A percentile compares a stretch with the other conserved stretches of the same genome.
Evolutionary conservation across 345 rosid species (phyloP).

Genomic region (Excoecaria cochinchinensis): DNA sequence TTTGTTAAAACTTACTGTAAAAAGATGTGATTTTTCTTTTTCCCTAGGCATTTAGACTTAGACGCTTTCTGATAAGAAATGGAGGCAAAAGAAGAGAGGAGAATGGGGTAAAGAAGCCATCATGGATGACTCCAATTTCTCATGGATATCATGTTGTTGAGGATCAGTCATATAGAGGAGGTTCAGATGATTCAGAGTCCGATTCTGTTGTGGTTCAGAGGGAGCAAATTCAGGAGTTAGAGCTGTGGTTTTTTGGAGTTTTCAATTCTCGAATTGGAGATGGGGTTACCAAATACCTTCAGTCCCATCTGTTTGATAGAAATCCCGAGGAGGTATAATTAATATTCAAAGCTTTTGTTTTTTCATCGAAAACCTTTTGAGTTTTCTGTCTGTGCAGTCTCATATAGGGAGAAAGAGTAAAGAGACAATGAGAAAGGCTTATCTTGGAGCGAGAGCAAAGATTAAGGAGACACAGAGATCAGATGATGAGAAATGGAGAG

Average conservation of each 20-base stretch:
- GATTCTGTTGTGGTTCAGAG: constrained; percentile 57
- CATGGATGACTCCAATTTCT: constrained; percentile 61
- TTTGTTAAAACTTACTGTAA: no score
- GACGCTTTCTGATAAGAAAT: constrained; percentile 32
- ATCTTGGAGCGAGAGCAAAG: constrained; percentile 48
- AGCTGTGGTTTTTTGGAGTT: constrained; percentile 70
- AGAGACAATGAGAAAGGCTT: constrained; percentile 59
- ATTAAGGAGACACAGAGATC: constrained; percentile 34
- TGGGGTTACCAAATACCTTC: constrained; percentile 49
- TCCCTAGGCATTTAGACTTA: constrained; percentile 45
- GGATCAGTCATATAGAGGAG: constrained; percentile 27
- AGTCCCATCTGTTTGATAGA: constrained; percentile 56
- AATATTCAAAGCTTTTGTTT: neutral
- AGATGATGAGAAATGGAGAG: constrained; percentile 32
- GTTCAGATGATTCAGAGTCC: constrained; percentile 16
- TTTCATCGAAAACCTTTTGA: no score
- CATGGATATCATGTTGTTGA: constrained; percentile 62
- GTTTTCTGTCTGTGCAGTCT: constrained; percentile 32
- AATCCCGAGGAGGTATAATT: constrained; percentile 40
- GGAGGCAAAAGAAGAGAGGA: constrained; percentile 33
- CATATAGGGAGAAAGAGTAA: constrained; percentile 48
- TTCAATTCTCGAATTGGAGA: constrained; percentile 48
- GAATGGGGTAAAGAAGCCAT: constrained; percentile 38
- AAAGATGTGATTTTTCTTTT: neutral
- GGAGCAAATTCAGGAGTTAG: constrained; percentile 56